Conservation (phyloP, 306 rosid genomes). For the Lathyrus sativus region DNA sequence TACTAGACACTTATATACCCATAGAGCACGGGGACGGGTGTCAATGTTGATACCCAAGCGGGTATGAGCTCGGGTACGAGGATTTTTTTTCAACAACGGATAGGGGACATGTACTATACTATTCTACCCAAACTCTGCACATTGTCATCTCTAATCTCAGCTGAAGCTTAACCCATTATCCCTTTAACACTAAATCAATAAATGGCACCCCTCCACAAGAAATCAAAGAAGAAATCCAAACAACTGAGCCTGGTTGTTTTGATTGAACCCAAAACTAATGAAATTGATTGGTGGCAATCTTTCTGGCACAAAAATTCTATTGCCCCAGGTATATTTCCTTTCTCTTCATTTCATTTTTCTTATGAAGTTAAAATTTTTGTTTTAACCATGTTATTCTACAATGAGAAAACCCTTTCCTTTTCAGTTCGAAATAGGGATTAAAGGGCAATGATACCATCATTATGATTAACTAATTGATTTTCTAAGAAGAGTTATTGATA, state of each 20-base stretch:
- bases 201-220: slow-evolving; percentile 61
- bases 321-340: slow-evolving; percentile 59
- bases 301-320: slow-evolving; percentile 83
- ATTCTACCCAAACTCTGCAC: too few species aligned
- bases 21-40: too few species aligned
- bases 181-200: slow-evolving; percentile 1
- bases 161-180: not conserved
- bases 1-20: too few species aligned
- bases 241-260: slow-evolving; percentile 43
- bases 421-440: slow-evolving; percentile 21
- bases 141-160: too few species aligned
- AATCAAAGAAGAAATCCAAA: slow-evolving; percentile 64
- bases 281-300: slow-evolving; percentile 91
- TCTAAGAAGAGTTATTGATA: slow-evolving; percentile 10
- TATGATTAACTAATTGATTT: not conserved
- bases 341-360: slow-evolving; percentile 5
- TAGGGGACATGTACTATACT: too few species aligned
- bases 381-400: slow-evolving; percentile 2
- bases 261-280: slow-evolving; percentile 63
- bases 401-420: slow-evolving; percentile 8
- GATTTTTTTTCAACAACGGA: too few species aligned
- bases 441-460: not conserved
- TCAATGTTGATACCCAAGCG: too few species aligned
- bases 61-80: too few species aligned
- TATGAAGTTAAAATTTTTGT: slow-evolving; percentile 26